These are phyloP conservation scores for Xylogone sp. DNA, from an alignment of 2,329 filamentous ascomycete genomes.

Conservation along the genomic window DNA sequence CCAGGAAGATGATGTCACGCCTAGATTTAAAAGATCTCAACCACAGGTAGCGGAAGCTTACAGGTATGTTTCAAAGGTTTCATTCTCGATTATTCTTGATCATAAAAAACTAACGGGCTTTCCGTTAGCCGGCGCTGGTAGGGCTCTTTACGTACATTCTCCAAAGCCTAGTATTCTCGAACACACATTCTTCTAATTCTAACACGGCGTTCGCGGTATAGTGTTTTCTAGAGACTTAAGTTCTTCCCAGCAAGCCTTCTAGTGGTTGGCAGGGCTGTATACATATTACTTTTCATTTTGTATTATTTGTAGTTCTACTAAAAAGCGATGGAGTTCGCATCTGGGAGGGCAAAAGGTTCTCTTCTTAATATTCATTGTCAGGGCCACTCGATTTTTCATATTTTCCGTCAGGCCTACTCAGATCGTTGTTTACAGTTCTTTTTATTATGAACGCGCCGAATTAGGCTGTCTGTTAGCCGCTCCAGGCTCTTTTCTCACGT, in stretches of 20 bases:
- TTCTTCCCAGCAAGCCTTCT: constrained; percentile 17
- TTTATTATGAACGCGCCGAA: not conserved
- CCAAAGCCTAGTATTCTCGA: not conserved
- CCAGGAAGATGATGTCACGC: constrained; percentile 28
- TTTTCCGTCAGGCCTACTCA: constrained; percentile 8
- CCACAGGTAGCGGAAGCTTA: constrained; percentile 37
- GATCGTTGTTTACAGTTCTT: constrained; percentile 10
- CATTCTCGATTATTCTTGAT: not conserved
- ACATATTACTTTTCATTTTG: constrained; percentile 6
- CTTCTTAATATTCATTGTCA: constrained; percentile 9
- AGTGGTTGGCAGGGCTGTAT: constrained; percentile 19
- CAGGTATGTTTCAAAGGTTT: constrained; percentile 18
- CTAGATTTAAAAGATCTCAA: constrained; percentile 31
- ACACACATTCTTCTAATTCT: not conserved
- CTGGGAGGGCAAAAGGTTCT: constrained; percentile 7
- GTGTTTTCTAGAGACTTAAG: constrained; percentile 18
- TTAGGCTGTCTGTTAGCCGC: not conserved
- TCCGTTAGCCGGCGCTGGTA: constrained; percentile 35
- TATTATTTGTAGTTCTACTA: constrained; percentile 1
- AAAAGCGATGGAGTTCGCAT: not conserved
- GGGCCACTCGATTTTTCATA: constrained; percentile 6
- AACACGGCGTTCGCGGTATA: constrained; percentile 6
- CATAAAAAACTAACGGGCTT: constrained; percentile 17
- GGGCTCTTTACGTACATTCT: constrained; percentile 7
- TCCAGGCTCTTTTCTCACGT: not conserved